These are phyloP conservation scores for Ogataea zsoltii DNA, from an alignment of 805 yeast species.

Conservation along the genomic window DNA sequence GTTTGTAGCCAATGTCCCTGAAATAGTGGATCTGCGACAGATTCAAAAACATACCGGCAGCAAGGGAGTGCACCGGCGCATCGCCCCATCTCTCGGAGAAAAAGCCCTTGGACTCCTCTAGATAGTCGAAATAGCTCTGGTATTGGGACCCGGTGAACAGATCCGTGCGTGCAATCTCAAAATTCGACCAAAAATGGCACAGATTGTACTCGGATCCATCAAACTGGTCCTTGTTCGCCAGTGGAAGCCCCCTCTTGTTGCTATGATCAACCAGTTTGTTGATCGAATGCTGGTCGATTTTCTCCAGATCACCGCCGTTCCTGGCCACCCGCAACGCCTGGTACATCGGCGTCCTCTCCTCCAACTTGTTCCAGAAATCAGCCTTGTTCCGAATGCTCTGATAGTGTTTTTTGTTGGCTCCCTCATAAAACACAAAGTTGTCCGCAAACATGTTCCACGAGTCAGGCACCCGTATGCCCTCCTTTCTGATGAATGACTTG, in stretches of 20 bases:
- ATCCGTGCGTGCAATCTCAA: constrained; percentile 85
- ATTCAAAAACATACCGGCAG: constrained; percentile 72
- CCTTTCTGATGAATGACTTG: constrained; percentile 54
- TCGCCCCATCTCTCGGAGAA: constrained; percentile 96
- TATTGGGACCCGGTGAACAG: constrained; percentile 68
- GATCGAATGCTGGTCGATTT: constrained; percentile 35
- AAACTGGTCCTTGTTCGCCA: constrained; percentile 52
- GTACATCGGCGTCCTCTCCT: constrained; percentile 28
- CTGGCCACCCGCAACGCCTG: constrained; percentile 21
- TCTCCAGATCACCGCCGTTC: constrained; percentile 16
- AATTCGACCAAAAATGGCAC: constrained; percentile 92
- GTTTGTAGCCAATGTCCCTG: constrained; percentile 88
- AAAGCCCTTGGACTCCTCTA: constrained; percentile 80
- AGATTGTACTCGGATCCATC: constrained; percentile 70
- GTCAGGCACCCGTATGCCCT: constrained; percentile 51
- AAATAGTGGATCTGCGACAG: constrained; percentile 81
- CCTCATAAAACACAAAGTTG: constrained; percentile 38
- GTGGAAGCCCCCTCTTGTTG: constrained; percentile 33
- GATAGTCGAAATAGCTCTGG: constrained; percentile 60
- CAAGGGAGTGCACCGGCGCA: constrained; percentile 91
- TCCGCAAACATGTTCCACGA: constrained; percentile 69
- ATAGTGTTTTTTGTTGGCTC: constrained; percentile 33
- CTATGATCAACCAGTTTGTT: constrained; percentile 41
- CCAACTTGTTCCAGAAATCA: constrained; percentile 30
- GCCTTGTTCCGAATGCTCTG: constrained; percentile 24